Base-by-base conservation (phyloP, 441 rosid genomes). In the Breynia disticha region DNA sequence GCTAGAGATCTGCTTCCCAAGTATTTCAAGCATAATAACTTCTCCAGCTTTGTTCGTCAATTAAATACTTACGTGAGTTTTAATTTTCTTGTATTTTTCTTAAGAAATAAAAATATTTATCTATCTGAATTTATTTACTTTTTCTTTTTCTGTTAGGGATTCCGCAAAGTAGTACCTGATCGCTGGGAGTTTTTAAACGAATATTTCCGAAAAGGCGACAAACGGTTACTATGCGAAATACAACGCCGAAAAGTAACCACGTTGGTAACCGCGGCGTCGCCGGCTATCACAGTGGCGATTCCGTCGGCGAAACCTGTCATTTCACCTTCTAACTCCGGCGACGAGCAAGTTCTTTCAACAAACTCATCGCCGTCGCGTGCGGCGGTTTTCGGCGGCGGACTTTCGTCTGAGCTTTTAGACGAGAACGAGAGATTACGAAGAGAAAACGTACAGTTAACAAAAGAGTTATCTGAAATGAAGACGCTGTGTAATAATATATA, bases 41-140 rank as follows among this genome's bases (percentile, higher is more conserved):
- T 91, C 78, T 91, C 97, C 0, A 88, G 97, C 77, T 91, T 91
- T 56, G 98, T 91, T 45, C 98, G 98, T 42, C 98, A 91, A 68
- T 83, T 91, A 63, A 91, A 91, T 42, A 91, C 97, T 64, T 91
- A 91, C 64, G 98, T 91, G 68, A 74, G 87, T 17, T 16, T 22
- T 20, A 12, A 41, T 19, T 7, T 18, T 48, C 8, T 16, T 15
- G 1, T 5, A 22, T 17, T 52, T 1, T 18, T 14, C 1, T 61
- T 46, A 11, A 20, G 21, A 18, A 4, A 8, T 39, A 1, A 0
- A 46, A 18, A 13, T 4, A 16, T 43, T 21, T 5, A 1, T 45
- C 13, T 10, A 45, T 16, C 17, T n/a, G n/a, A n/a, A 28, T 28
- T 28, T 28, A 28, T 37, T 35, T 7, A 11, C 17, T 57, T 24